Conservation (phyloP, 306 rosid genomes). For the Herpetospermum pedunculosum region DNA sequence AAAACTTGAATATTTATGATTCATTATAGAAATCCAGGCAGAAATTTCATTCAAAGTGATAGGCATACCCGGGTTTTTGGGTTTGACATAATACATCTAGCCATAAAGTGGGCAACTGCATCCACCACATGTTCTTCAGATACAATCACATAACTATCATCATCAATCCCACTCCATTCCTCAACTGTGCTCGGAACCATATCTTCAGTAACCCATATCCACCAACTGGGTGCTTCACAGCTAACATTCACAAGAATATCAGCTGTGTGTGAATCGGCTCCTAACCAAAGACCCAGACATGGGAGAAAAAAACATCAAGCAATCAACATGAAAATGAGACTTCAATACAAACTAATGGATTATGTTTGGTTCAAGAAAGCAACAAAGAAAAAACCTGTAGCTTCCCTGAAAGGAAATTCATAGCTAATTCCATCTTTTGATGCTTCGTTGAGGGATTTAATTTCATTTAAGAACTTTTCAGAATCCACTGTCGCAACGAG, state of each 20-base stretch:
- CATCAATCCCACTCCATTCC: conserved; percentile 79
- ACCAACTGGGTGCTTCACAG: conserved; percentile 69
- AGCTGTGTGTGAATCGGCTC: conserved; percentile 48
- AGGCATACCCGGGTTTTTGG: conserved; percentile 57
- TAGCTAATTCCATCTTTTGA: conserved; percentile 27
- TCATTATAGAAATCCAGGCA: not conserved
- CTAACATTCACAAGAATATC: conserved; percentile 67
- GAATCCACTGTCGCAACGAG: conserved; percentile 63
- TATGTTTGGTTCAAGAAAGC: not conserved
- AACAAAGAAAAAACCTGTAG: conserved; percentile 41
- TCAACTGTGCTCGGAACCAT: conserved; percentile 45
- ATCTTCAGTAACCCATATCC: conserved; percentile 92
- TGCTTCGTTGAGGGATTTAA: conserved; percentile 44
- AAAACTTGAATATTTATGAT: conserved; percentile 12
- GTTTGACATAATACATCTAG: conserved; percentile 70
- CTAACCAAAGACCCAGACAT: conserved; percentile 20
- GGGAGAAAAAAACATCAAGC: not conserved
- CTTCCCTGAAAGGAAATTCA: conserved; percentile 79
- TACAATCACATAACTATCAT: conserved; percentile 65
- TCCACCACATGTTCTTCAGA: conserved; percentile 85
- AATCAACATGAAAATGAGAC: not conserved
- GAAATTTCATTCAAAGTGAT: not conserved
- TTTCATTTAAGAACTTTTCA: conserved; percentile 48
- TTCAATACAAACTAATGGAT: not conserved
- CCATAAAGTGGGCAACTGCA: conserved; percentile 91